These are phyloP conservation scores for Saccharum officinarum DNA, from an alignment of 176 grass and related monocot species.

Conservation along the genomic window DNA sequence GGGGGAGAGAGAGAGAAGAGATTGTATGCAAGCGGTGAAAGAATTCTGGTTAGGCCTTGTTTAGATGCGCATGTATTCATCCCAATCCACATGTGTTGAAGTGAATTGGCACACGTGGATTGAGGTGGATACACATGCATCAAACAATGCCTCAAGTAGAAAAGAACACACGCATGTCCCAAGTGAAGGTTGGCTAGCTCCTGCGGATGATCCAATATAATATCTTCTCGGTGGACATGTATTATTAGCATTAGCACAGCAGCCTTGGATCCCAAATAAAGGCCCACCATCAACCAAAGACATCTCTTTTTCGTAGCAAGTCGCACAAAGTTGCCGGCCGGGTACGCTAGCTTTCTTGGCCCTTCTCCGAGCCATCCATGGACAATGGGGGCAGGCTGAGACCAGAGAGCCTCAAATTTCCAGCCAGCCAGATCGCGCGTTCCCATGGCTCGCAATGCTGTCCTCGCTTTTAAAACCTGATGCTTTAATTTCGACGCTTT, in stretches of 20 bases:
- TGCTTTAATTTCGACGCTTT: neutral
- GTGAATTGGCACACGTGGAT: too few relatives aligned
- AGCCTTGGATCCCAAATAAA: neutral
- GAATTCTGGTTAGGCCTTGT: neutral
- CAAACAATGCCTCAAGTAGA: too few relatives aligned
- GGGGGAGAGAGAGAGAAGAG: neutral
- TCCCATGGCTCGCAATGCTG: neutral
- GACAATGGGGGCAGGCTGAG: neutral
- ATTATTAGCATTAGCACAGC: neutral
- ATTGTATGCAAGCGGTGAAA: neutral
- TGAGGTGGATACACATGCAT: too few relatives aligned
- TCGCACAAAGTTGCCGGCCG: neutral
- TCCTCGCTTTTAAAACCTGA: neutral
- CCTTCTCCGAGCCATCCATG: neutral
- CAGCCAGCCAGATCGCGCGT: neutral
- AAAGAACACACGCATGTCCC: neutral
- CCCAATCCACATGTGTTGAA: too few relatives aligned
- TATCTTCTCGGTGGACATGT: neutral
- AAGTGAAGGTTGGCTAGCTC: constrained; percentile 6
- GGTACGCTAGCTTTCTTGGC: neutral
- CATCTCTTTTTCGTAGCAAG: neutral
- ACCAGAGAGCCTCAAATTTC: neutral
- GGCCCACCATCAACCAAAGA: neutral
- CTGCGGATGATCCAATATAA: neutral
- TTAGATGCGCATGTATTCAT: too few relatives aligned